Evolutionary conservation across 1,284 basidiomycete genomes (phyloP).

Genomic region (Leccinum subrobustum): DNA sequence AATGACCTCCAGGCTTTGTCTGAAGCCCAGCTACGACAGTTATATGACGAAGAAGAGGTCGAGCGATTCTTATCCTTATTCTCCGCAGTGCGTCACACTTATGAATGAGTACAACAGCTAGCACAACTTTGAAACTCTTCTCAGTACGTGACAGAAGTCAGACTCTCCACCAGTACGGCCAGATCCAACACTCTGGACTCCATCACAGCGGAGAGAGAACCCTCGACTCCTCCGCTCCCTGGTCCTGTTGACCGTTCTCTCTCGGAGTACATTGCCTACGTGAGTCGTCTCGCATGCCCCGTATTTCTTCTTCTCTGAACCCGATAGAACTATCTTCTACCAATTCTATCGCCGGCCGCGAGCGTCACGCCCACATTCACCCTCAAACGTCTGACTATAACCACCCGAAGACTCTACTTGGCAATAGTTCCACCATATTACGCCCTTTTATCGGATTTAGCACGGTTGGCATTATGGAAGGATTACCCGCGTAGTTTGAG

Average conservation of each 20-base stretch:
- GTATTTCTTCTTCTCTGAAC: constrained; percentile 8
- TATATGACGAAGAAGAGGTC: constrained; percentile 65
- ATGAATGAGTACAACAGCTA: not conserved
- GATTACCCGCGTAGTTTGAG: constrained; percentile 44
- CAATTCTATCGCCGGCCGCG: constrained; percentile 43
- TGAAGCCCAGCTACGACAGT: constrained; percentile 46
- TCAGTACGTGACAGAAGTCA: constrained; percentile 63
- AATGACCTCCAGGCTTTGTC: constrained; percentile 19
- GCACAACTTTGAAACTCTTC: not conserved
- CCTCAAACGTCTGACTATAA: constrained; percentile 50
- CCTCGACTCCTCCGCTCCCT: constrained; percentile 11
- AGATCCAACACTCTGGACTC: not conserved
- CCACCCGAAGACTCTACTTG: constrained; percentile 54
- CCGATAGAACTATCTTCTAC: constrained; percentile 43
- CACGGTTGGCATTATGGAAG: constrained; percentile 55
- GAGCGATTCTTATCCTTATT: constrained; percentile 57
- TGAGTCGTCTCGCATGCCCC: constrained; percentile 25
- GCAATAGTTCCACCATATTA: constrained; percentile 50
- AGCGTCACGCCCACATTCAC: constrained; percentile 47
- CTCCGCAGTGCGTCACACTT: constrained; percentile 44
- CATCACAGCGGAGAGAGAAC: not conserved
- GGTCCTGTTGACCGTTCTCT: constrained; percentile 19
- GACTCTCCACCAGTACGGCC: constrained; percentile 23
- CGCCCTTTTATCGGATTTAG: constrained; percentile 41
- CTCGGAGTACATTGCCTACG: constrained; percentile 43